Evolutionary conservation across 2,329 filamentous ascomycete genomes (phyloP).

Genomic region (Sporothrix variecibatus): DNA sequence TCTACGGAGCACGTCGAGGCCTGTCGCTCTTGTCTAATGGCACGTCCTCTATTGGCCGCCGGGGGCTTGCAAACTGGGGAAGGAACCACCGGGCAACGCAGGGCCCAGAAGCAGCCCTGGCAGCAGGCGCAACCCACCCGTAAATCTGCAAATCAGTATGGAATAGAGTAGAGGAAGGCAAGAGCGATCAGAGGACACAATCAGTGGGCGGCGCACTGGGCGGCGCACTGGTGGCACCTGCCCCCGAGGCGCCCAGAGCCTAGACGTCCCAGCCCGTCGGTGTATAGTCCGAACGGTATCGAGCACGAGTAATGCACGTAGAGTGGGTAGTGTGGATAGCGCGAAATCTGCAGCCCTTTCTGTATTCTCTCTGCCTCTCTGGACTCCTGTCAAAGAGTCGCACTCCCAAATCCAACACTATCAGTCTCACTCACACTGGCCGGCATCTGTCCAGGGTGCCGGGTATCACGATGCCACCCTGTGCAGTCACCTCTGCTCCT

Average conservation of each 20-base stretch:
- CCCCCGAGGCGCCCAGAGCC: not conserved
- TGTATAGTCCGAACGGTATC: constrained; percentile 21
- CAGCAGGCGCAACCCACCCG: not conserved
- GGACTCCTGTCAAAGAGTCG: not conserved
- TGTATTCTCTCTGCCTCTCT: not conserved
- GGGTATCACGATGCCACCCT: constrained; percentile 14
- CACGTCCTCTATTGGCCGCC: not conserved
- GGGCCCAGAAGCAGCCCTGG: not conserved
- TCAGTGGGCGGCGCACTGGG: no score
- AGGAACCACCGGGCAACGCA: not conserved
- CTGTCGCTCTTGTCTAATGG: constrained; percentile 3
- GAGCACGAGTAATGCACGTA: not conserved
- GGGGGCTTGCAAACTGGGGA: not conserved
- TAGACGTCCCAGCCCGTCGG: not conserved
- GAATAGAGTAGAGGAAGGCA: no score
- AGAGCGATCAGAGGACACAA: not conserved
- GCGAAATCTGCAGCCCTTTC: not conserved
- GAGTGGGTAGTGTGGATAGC: not conserved
- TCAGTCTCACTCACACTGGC: constrained; percentile 3
- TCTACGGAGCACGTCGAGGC: constrained; percentile 8
- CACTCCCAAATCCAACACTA: not conserved
- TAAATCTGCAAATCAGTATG: not conserved
- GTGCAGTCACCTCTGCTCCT: not conserved
- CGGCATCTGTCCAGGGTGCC: not conserved
- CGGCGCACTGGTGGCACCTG: not conserved